Evolutionary conservation across 257 asterid genomes (phyloP), one percentile per base, ranked within the genome.

Genomic region (Penstemon eatonii): DNA sequence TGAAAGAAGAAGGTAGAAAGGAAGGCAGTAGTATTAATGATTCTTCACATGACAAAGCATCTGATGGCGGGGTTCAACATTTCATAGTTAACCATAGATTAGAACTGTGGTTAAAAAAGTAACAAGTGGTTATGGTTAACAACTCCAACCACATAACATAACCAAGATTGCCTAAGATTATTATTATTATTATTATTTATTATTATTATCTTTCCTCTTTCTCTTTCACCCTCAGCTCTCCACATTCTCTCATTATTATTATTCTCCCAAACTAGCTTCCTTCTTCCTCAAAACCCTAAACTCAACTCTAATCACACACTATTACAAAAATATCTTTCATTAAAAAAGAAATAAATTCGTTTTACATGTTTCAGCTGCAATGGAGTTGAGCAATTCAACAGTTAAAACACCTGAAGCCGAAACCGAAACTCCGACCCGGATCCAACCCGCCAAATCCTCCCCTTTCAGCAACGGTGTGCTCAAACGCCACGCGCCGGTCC

Each of bases 401-500:
- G 83, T 81, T 15, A 88, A 88, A 73, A 83, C 91, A n/a, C 91
- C 89, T 0, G 97, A 92, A 71, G 79, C 89, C 5, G 97, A 90
- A 9, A 33, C 81, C 37, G 95, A 85, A 36, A 86, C 92, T 13
- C 90, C 90, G 10, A 72, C 95, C 71, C 84, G 96, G 86, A 83
- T 86, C 85, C 92, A 79, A n/a, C 80, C 89, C 5, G 38, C 73
- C 0, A 86, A 86, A 57, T 53, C 81, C 12, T 8, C 84, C 8
- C 63, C 85, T 47, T 81, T 86, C 80, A 78, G 77, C 72, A 93
- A 90, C 88, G 97, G 97, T 37, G 90, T 93, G 0, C 74, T 90
- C 33, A 93, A 93, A 73, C 96, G 96, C 77, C 96, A 88, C 82
- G 82, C 82, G 67, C 89, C 84, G 13, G 78, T 62, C 74, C 88